These are phyloP conservation scores for Wickerhamiella occidentalis DNA, from an alignment of 805 yeast species.

Conservation along the genomic window DNA sequence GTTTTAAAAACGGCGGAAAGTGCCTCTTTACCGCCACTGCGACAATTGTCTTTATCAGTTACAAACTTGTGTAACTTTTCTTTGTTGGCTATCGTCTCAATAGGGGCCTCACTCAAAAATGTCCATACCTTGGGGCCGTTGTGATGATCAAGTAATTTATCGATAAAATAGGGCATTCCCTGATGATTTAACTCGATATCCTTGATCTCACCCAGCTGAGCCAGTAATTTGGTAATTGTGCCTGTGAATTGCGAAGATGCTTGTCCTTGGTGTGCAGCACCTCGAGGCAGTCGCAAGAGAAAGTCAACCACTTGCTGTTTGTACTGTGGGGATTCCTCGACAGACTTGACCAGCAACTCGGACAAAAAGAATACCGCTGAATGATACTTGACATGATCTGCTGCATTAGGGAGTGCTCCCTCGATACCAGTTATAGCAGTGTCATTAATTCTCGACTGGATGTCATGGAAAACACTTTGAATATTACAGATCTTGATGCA, in stretches of 20 bases:
- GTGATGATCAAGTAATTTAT: not conserved
- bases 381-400: constrained; percentile 21
- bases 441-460: constrained; percentile 24
- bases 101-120: constrained; percentile 1
- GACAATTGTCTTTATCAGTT: not conserved
- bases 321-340: not conserved
- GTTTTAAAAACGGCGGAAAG: not conserved
- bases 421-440: constrained; percentile 27
- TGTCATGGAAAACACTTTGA: constrained; percentile 39
- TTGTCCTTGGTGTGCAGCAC: not conserved
- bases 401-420: constrained; percentile 22
- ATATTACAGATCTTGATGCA: constrained; percentile 66
- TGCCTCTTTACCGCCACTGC: not conserved
- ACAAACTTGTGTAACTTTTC: constrained; percentile 2
- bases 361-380: constrained; percentile 25
- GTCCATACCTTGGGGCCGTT: constrained; percentile 7
- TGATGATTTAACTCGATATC: constrained; percentile 10
- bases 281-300: not conserved
- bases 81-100: not conserved
- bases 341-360: constrained; percentile 16
- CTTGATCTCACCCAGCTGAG: constrained; percentile 8
- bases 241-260: not conserved
- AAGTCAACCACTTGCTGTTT: not conserved
- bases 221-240: not conserved
- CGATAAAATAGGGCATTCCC: constrained; percentile 1